Base-by-base conservation (phyloP, 1,139 yeast genomes). In the Debaryomyces sp. region DNA sequence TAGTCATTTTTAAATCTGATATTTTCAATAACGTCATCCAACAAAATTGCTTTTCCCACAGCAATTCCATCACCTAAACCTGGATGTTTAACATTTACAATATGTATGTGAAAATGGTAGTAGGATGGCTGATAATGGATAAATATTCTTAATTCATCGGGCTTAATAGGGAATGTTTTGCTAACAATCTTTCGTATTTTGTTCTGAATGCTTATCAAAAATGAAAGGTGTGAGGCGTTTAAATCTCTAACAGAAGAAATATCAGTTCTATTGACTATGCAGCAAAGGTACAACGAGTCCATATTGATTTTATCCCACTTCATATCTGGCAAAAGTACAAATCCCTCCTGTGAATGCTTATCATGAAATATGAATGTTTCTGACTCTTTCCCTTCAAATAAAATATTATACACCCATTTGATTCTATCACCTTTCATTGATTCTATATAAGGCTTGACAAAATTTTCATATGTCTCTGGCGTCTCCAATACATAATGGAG, bases 41-140 rank as follows among this genome's bases (percentile, higher is more conserved):
- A 67, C 35, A 92, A 68, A 18, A 90, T 75, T 1, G 97, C 96
- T 58, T 87, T 88, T 1, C 98, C 98, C 9, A 82, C 84, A 12
- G 82, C 73, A 43, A 85, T 79, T 2, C 92, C 88, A 51, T 81
- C 82, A 6, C 91, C 94, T 43, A 86, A 63, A 0, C 96, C 96
- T 1, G 85, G 82, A 56, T 88, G 89, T 22, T 70, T 75, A 6
- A 88, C 75, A 58, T 87, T 87, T 22, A 91, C 96, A n/a, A 89
- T 85, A 62, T 94, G 99, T 33, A 94, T 78, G 64, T 94, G 99
- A 73, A 94, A 86, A 62, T 94, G 98, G 62, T 94, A 94, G 64
- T 94, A 94, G 0, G 97, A 89, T 0, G 99, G 99, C 54, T 92
- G 98, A 65, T 94, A 91, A 64, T 91, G 98, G 45, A 91, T 77